Evolutionary conservation across 163 green algal genomes (phyloP).

Genomic region (Scenedesmus sp.): DNA sequence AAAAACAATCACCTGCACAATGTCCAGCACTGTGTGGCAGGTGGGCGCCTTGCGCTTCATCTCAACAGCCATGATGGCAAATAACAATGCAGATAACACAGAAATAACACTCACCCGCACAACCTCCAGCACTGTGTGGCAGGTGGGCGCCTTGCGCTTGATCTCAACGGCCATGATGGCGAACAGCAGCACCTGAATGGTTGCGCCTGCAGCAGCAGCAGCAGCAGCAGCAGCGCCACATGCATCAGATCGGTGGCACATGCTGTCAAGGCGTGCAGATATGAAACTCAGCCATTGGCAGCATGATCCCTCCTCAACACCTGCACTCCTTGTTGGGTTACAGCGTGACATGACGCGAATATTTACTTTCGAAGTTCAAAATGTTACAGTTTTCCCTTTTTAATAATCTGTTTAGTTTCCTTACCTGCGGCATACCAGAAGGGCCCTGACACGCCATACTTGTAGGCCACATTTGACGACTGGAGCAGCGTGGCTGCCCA

Average conservation of each 20-base stretch:
- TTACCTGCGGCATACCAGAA: conserved; percentile 92
- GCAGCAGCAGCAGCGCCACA: not conserved
- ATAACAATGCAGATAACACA: conserved; percentile 73
- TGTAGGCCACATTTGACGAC: conserved; percentile 87
- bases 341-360: too few species aligned
- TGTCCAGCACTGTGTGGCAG: conserved; percentile 84
- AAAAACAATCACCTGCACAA: conserved; percentile 48
- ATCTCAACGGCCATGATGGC: conserved; percentile 93
- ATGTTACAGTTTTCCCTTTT: too few species aligned
- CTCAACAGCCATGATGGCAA: conserved; percentile 91
- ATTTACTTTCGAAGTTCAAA: too few species aligned
- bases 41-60: conserved; percentile 91
- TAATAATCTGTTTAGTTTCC: not conserved
- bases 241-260: not conserved
- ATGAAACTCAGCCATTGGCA: not conserved
- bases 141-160: conserved; percentile 87
- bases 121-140: conserved; percentile 85
- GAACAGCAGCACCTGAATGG: conserved; percentile 96
- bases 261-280: not conserved
- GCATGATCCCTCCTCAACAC: too few species aligned
- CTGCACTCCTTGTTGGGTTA: too few species aligned
- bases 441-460: conserved; percentile 72
- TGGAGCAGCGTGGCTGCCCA: conserved; percentile 71
- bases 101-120: conserved; percentile 44
- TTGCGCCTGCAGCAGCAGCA: conserved; percentile 75